phyloP scores from a whole-genome alignment of 139 green algal genomes.

The Closterium sp. region DNA sequence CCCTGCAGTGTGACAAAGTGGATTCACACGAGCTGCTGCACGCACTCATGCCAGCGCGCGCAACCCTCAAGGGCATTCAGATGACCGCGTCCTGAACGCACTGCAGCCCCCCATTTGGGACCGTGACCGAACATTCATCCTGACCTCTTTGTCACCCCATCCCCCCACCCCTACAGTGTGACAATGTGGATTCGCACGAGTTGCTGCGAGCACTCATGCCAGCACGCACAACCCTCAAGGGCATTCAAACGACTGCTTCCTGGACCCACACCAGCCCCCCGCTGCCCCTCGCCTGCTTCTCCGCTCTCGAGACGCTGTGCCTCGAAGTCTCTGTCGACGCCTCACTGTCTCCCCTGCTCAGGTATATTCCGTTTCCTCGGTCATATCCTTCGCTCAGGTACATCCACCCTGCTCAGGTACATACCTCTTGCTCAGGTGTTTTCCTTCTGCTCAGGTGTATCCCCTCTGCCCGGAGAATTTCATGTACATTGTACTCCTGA shows the following conservation, averaged over 20 bases:
- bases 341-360: background rate
- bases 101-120: background rate
- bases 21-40: background rate
- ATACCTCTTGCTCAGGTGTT: no score
- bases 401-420: background rate
- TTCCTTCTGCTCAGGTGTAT: no score
- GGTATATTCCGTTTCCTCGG: no score
- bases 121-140: no score
- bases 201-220: background rate
- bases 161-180: conserved; percentile 9
- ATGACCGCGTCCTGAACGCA: background rate
- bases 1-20: conserved; percentile 27
- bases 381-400: background rate
- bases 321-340: background rate
- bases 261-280: background rate
- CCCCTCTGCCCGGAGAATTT: no score
- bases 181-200: conserved; percentile 6
- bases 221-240: background rate
- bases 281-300: background rate
- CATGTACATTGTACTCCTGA: no score
- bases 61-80: background rate
- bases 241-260: background rate
- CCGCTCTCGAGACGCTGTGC: background rate
- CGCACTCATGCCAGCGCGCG: background rate
- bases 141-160: no score